Evolutionary conservation across 805 yeast genomes (phyloP).

Genomic region (Ogataea neopini): DNA sequence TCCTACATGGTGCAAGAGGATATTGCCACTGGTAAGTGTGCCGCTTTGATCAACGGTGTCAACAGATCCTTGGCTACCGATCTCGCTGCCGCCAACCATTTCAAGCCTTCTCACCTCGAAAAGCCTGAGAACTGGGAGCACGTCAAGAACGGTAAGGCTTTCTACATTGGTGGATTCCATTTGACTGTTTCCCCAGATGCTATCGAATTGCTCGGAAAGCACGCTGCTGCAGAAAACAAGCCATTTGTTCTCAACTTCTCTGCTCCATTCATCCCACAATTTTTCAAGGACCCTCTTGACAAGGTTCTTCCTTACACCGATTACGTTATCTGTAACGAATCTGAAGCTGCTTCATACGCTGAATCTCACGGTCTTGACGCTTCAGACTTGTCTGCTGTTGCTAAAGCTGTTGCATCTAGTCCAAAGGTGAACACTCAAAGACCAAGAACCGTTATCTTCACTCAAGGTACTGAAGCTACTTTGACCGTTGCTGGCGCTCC

Average conservation of each 20-base stretch:
- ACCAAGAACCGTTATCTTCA: constrained; percentile 86
- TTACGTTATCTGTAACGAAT: constrained; percentile 90
- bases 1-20: constrained; percentile 78
- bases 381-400: constrained; percentile 70
- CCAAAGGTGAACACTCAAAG: constrained; percentile 70
- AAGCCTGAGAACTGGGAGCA: constrained; percentile 85
- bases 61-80: constrained; percentile 95
- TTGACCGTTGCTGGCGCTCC: constrained; percentile 64
- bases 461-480: constrained; percentile 94
- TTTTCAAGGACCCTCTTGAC: constrained; percentile 90
- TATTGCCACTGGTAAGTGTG: constrained; percentile 94
- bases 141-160: constrained; percentile 78
- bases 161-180: constrained; percentile 99
- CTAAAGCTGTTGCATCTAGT: constrained; percentile 74
- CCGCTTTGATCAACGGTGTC: constrained; percentile 81
- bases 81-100: constrained; percentile 97
- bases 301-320: constrained; percentile 83
- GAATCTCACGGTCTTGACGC: constrained; percentile 71
- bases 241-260: constrained; percentile 79
- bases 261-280: constrained; percentile 95
- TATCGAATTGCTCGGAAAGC: constrained; percentile 83
- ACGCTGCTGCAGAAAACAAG: constrained; percentile 54
- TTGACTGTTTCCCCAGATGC: constrained; percentile 97
- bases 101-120: constrained; percentile 84
- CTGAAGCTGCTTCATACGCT: constrained; percentile 95